These are phyloP conservation scores for Lagenaria siceraria DNA, from an alignment of 306 rosid genomes.

Conservation along the genomic window DNA sequence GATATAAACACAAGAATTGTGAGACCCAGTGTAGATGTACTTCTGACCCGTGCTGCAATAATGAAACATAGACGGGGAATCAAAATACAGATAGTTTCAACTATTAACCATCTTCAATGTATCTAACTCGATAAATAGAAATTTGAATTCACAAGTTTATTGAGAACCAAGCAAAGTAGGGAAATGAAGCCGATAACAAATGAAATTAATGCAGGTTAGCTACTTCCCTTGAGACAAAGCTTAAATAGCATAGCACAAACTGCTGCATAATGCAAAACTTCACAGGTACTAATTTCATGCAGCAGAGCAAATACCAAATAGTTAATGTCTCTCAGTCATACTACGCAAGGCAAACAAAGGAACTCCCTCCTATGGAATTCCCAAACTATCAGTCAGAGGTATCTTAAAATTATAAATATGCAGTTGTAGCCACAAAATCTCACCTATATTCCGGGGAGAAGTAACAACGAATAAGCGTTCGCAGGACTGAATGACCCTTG, in stretches of 20 bases:
- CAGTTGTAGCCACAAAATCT: not conserved
- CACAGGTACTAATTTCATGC: not conserved
- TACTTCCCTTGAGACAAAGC: not conserved
- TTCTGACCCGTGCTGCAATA: slow-evolving; percentile 91
- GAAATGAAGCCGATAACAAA: not conserved
- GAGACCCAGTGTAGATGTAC: slow-evolving; percentile 89
- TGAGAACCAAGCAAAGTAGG: not conserved
- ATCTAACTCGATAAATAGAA: not conserved
- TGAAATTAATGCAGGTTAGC: not conserved
- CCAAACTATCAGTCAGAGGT: not conserved
- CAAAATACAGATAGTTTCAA: not conserved
- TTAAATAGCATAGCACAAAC: not conserved
- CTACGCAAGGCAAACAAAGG: not conserved
- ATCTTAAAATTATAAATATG: not conserved
- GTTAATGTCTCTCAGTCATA: not conserved
- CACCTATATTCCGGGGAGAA: slow-evolving; percentile 80
- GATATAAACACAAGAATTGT: slow-evolving; percentile 52
- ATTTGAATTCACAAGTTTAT: not conserved
- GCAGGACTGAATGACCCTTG: slow-evolving; percentile 73
- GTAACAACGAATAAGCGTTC: slow-evolving; percentile 74
- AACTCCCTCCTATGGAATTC: not conserved
- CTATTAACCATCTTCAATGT: not conserved
- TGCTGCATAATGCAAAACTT: not conserved
- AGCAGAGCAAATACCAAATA: not conserved
- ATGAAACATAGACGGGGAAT: not conserved